Conservation (phyloP, 257 asterid genomes). For the Capsicum baccatum region DNA sequence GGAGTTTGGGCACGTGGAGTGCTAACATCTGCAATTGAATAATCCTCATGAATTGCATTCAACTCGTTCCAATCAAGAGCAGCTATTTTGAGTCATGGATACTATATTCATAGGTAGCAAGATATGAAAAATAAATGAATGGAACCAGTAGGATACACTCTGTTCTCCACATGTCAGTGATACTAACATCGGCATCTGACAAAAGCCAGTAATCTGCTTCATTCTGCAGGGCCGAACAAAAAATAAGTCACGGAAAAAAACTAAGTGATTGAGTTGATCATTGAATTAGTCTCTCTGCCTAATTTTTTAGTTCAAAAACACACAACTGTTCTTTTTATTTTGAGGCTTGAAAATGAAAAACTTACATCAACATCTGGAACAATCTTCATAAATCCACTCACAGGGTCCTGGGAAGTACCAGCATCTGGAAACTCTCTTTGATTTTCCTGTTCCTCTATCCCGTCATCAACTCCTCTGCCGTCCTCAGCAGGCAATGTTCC, state of each 20-base stretch:
- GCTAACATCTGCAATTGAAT: constrained; percentile 41
- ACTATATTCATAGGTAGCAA: background rate
- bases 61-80: constrained; percentile 54
- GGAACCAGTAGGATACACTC: constrained; percentile 60
- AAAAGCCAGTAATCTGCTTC: constrained; percentile 73
- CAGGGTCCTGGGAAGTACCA: constrained; percentile 68
- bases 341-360: constrained; percentile 20
- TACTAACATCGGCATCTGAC: constrained; percentile 63
- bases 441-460: constrained; percentile 51
- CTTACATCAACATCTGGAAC: constrained; percentile 92
- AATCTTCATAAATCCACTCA: constrained; percentile 79
- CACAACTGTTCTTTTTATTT: background rate
- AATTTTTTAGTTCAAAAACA: background rate
- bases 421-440: constrained; percentile 60
- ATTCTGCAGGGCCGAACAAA: constrained; percentile 51
- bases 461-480: constrained; percentile 51
- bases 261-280: background rate
- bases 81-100: constrained; percentile 44
- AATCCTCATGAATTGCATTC: constrained; percentile 50
- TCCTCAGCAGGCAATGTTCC: constrained; percentile 48
- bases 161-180: constrained; percentile 73
- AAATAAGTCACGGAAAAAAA: background rate
- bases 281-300: background rate
- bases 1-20: constrained; percentile 60
- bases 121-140: background rate